Evolutionary conservation across 2,329 filamentous ascomycete genomes (phyloP), one percentile per base, ranked within the genome.

Genomic region (Fusarium newnesense): DNA sequence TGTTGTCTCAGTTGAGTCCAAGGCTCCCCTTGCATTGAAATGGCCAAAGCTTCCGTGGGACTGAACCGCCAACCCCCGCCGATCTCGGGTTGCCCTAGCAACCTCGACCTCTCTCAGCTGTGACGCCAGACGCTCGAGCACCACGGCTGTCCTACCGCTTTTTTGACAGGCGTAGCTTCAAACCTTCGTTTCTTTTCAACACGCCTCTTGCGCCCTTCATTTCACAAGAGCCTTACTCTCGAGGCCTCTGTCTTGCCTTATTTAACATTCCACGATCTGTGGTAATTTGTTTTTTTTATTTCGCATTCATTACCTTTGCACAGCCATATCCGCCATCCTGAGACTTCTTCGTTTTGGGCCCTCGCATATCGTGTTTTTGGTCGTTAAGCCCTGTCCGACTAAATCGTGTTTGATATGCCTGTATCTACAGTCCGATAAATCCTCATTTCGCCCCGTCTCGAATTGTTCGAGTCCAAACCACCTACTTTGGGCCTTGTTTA

Each of bases 131-230:
- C 66, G 60, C 67, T 70, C 46, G 28, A 73, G 60, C 72, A 61
- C 72, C 68, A 47, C 58, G 53, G 72, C 57, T 74, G 71, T 61
- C 72, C 72, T 75, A 75, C 72, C 72, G 65, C 72, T 68, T 67
- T 72, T 74, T 74, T 75, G 72, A 73, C 69, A 73, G 69, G 65
- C 65, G 59, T 61, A 72, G 62, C 60, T 73, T 74, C 70, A 69
- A 62, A 58, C 64, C 64, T 52, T 50, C 62, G 58, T 65, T 59
- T 72, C 61, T 66, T 64, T 61, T 60, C 53, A 66, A 47, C 69
- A 66, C 70, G 72, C 62, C 66, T 69, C 53, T 67, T 63, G 58
- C 59, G 53, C 61, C 68, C 59, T 70, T 60, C 34, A 18, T 63
- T 67, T 60, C 58, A 52, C 36, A 57, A 56, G 47, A 64, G 54